Percentiles rank a stretch among this genome's conserved stretches.
phyloP scores from a whole-genome alignment of 305 asterid genomes.

The Lippia alba region DNA sequence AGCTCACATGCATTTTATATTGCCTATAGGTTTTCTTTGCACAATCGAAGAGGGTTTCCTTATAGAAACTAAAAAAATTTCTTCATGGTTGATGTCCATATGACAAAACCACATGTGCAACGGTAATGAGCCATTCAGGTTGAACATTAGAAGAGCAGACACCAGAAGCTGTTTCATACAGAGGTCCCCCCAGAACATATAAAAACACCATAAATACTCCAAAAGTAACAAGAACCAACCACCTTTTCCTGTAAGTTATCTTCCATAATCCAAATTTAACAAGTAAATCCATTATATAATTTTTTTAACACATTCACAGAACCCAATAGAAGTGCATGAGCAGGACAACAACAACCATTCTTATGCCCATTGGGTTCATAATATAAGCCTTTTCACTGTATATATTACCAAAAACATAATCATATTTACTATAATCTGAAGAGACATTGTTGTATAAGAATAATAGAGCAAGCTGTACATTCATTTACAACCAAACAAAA shows the following conservation, averaged over 20 bases:
- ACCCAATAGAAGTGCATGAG: slow-evolving; percentile 16
- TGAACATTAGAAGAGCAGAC: too few species aligned
- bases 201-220: slow-evolving; percentile 3
- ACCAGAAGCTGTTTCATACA: background rate
- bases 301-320: background rate
- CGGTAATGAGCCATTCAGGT: background rate
- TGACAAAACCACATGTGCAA: slow-evolving; percentile 5
- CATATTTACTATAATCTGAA: slow-evolving; percentile 6
- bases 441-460: slow-evolving; percentile 4
- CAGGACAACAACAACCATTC: slow-evolving; percentile 15
- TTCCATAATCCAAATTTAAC: slow-evolving; percentile 1
- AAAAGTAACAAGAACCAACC: slow-evolving; percentile 1
- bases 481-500: background rate
- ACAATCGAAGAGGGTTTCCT: background rate
- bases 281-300: slow-evolving; percentile 9
- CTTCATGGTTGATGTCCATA: background rate
- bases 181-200: background rate
- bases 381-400: slow-evolving; percentile 10
- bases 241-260: slow-evolving; percentile 7
- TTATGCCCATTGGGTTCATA: slow-evolving; percentile 10
- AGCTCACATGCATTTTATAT: background rate
- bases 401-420: background rate
- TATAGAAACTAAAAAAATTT: background rate
- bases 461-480: background rate
- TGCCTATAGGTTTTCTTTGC: background rate